Base-by-base conservation (phyloP, 441 rosid species). In the Gossypium gossypioides region DNA sequence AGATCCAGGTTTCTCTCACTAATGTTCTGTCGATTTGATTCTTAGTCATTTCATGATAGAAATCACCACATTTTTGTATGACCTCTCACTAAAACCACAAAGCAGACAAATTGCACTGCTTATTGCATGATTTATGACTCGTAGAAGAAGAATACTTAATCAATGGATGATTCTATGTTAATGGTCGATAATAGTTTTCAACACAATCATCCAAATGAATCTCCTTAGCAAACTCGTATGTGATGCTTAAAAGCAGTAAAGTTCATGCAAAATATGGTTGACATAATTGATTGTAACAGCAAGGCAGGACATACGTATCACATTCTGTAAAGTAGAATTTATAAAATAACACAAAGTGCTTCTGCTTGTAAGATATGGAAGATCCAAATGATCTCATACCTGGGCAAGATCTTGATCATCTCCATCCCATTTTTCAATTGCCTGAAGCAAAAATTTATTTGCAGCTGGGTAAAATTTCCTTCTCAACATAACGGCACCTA, bases 391-490 rank as follows among this genome's bases (percentile, higher is more conserved):
- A 61, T 34, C 58, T 4, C 54, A 48, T 75, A 94, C 97, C 97
- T 94, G 99, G 3, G 99, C 96, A 76, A 94, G 93, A 84, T 94
- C 97, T 83, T 94, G 99, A 80, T 88, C 96, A 25, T 94, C 97
- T 62, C 99, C 97, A 68, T 92, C 97, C 99, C 99, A 94, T 83
- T 92, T 94, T 52, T 86, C 88, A 71, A 94, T 88, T 21, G 99
- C 97, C 84, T 90, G 92, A 71, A 80, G 87, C 86, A 94, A 86
- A 78, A 78, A 90, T 77, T 87, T 94, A 72, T 81, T 86, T 46
- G 99, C 99, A 69, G 96, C 97, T 0, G 97, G 97, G 81, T 94
- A 92, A 81, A 90, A 84, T 76, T 92, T 91, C 76, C 99, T 82
- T 83, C 97, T 81, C 58, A 92, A 81, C 99, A 94, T 94, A 72